Base-by-base conservation (phyloP, 164 flowering plant species). In the Vitis rotundifolia region DNA sequence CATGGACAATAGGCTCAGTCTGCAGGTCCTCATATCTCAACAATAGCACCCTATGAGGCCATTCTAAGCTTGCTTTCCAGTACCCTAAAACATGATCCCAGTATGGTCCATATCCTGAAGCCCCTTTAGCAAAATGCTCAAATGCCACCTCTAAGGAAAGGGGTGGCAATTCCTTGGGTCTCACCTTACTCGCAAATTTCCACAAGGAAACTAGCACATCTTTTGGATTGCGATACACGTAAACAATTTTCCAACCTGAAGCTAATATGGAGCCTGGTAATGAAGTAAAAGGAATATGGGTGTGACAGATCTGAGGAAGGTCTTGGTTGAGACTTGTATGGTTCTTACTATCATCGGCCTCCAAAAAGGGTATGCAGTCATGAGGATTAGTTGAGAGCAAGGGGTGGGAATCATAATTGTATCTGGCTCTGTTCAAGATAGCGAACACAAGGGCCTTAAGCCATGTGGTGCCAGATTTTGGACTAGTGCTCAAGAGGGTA, bases 201-300 rank as follows among this genome's bases (percentile, higher is more conserved):
- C 79, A 79, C 18, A 37, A 6, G 1, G 82, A 79, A n/a, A 73
- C 53, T 0, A 76, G 59, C 10, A 63, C 68, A 22, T 79, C 79
- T 31, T 70, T 76, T 0, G 81, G 78, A 10, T 78, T 63, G 6
- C 76, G 19, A 16, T 71, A 66, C 5, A 75, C 15, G 44, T 73
- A 72, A 7, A 78, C 64, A 5, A 69, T 70, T 59, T 29, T 19
- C 19, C 74, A 76, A 0, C 18, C 7, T 0, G 44, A 63, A 11
- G 7, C 22, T 8, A 10, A 28, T 9, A 75, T 28, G 1, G 76
- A 72, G 8, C 22, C 47, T 5, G 76, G 74, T 12, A 75, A 49
- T 11, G 60, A 64, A 14, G 31, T 0, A 63, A 58, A 75, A 19
- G 78, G 69, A 6, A 73, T 22, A 22, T 22, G 62, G 13, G 75